Evolutionary conservation across 2,329 filamentous ascomycete genomes (phyloP).

Genomic region (Trichocomaceae sp.): DNA sequence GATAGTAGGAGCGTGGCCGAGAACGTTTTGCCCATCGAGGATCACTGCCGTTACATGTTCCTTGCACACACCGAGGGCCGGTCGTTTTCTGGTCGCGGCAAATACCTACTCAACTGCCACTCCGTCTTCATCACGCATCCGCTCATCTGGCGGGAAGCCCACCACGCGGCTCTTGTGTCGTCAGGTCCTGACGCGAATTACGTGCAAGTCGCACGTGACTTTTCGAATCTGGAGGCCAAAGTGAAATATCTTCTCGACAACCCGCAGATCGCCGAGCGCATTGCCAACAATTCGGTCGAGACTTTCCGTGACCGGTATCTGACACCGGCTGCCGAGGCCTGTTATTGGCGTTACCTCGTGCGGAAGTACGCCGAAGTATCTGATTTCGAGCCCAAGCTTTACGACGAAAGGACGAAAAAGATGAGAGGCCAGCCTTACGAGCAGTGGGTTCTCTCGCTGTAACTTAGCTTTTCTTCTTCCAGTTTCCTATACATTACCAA

Average conservation of each 20-base stretch:
- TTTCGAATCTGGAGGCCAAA: conserved; percentile 48
- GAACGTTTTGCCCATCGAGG: conserved; percentile 45
- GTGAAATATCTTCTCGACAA: conserved; percentile 40
- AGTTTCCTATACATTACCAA: neutral
- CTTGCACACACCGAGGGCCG: conserved; percentile 49
- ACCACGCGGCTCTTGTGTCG: conserved; percentile 41
- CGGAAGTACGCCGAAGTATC: conserved; percentile 31
- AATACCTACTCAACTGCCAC: conserved; percentile 48
- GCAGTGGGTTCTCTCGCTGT: conserved; percentile 31
- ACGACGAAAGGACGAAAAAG: conserved; percentile 25
- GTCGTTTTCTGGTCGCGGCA: conserved; percentile 49
- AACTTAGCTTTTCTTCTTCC: conserved; percentile 1
- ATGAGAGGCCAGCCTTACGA: conserved; percentile 36
- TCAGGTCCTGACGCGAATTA: conserved; percentile 46
- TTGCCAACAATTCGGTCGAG: conserved; percentile 44
- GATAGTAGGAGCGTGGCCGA: conserved; percentile 32
- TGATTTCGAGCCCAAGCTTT: conserved; percentile 37
- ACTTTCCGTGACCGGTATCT: conserved; percentile 49
- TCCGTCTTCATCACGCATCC: conserved; percentile 46
- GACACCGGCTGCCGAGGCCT: conserved; percentile 49
- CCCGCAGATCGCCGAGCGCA: conserved; percentile 39
- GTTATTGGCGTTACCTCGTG: conserved; percentile 49
- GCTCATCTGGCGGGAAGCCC: conserved; percentile 45
- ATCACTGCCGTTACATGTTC: conserved; percentile 51
- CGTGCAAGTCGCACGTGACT: conserved; percentile 46